Evolutionary conservation across 805 yeast genomes (phyloP), one percentile per base, ranked within the genome.

Genomic region (Saccharomycopsis fermentans): DNA sequence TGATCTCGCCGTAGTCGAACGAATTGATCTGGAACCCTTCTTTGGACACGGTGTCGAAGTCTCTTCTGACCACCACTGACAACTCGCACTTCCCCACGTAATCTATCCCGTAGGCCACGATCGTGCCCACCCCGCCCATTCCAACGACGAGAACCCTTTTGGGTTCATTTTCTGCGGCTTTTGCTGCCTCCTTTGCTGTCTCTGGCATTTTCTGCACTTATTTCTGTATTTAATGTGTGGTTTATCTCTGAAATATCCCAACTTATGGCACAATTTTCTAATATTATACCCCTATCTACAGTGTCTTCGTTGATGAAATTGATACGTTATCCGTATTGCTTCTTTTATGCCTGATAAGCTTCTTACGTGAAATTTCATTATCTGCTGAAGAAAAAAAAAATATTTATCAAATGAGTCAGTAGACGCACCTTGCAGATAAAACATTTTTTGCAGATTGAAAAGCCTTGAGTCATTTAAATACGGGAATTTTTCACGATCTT

Each of bases 101-200:
- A 63, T 74, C 76, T 35, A 89, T 73, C 0, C 87, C 81, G 55
- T 83, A 77, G 0, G 95, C 88, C 1, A 86, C 83, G 36, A 89
- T 80, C 17, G 89, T 78, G 39, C 96, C 96, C 11, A 89, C 94
- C 40, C 96, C 96, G 16, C 96, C 96, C 50, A 89, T 79, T 11
- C 96, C 96, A 43, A 88, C 78, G 11, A 88, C 73, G 12, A 88
- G 73, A 17, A 84, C 82, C 55, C 74, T 69, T 6, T 24, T 43
- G 2, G n/a, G 32, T 19, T 6, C 21, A 4, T 40, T 26, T 9
- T 12, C 6, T 26, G 24, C 24, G n/a, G n/a, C 12, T 40, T 40
- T 4, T 17, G 48, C 48, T 6, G 48, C 14, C 24, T 19, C 21
- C 4, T n/a, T 40, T 3, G 27, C 19, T n/a, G 24, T n/a, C n/a